Base-by-base conservation (phyloP, 164 flowering plant genomes). In the Nymphaea thermarum region DNA sequence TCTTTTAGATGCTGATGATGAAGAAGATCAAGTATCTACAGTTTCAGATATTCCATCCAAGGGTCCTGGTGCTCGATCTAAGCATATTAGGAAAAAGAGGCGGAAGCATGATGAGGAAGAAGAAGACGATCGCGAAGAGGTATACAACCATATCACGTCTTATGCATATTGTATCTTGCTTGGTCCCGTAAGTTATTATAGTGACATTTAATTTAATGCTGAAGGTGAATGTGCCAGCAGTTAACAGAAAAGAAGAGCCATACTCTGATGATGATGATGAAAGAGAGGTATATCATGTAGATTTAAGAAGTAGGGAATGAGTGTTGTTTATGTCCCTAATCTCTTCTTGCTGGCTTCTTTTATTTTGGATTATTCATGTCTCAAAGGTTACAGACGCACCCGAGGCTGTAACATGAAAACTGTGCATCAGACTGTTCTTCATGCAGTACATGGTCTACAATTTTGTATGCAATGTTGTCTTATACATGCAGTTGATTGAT, bases 1-100 rank as follows among this genome's bases (percentile, higher is more conserved):
- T 3, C 59, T 94, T 43, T 73, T 91, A 72, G 96, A 94, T 73
- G 96, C 85, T 68, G 96, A 91, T 73, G 93, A 86, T 41, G 93
- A 87, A 8, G 88, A 90, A 16, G 88, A 82, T 2, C 82, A 78
- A 44, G 70, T 10, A 43, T 63, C 86, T 67, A 64, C 77, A 3
- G 43, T 42, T 68, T 47, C 76, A 12, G 36, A 25, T 25, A 25
- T 25, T 25, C 36, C 36, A 25, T 25, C 36, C 36, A 65, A 64
- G 60, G 66, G 73, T 60, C 71, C 84, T 12, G 70, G 64, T 45
- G 51, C 85, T 0, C 78, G 72, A 36, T 79, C 73, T 67, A 94
- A 85, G 70, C 81, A 78, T 60, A 91, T 88, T 66, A 83, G 99
- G 75, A 88, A 81, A 81, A 91, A 88, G 78, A 76, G 42, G 65